phyloP scores from a whole-genome alignment of 306 rosid species.

The Prunus mongolica region DNA sequence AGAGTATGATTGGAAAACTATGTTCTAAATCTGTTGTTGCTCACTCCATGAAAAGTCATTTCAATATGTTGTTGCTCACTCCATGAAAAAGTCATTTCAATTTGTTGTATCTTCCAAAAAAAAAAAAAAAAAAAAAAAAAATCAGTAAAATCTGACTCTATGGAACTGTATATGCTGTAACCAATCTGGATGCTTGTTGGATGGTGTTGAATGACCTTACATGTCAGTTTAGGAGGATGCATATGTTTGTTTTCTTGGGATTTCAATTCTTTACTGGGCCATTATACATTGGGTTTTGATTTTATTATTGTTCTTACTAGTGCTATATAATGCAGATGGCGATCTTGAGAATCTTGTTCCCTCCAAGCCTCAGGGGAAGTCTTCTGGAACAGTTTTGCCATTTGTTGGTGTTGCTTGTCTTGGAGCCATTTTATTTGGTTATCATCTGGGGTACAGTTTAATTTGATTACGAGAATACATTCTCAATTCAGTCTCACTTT shows the following conservation, averaged over 20 bases:
- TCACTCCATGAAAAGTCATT: background rate
- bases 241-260: background rate
- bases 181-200: background rate
- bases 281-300: slow-evolving; percentile 7
- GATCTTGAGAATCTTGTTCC: slow-evolving; percentile 58
- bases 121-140: too few species aligned
- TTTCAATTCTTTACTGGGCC: background rate
- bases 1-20: background rate
- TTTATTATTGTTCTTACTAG: slow-evolving; percentile 16
- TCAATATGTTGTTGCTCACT: background rate
- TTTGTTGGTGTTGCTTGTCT: slow-evolving; percentile 93
- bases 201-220: background rate
- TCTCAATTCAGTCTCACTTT: background rate
- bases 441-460: slow-evolving; percentile 83
- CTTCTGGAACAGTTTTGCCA: slow-evolving; percentile 88
- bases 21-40: background rate
- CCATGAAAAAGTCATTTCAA: background rate
- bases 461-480: background rate
- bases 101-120: too few species aligned
- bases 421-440: slow-evolving; percentile 91
- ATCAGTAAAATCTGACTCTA: background rate
- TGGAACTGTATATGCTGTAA: background rate
- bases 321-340: slow-evolving; percentile 49
- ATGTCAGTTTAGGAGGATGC: background rate
- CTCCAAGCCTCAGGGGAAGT: slow-evolving; percentile 42